Conservation (phyloP, 139 green algal genomes). For the Chlamydomonas schloesseri region DNA sequence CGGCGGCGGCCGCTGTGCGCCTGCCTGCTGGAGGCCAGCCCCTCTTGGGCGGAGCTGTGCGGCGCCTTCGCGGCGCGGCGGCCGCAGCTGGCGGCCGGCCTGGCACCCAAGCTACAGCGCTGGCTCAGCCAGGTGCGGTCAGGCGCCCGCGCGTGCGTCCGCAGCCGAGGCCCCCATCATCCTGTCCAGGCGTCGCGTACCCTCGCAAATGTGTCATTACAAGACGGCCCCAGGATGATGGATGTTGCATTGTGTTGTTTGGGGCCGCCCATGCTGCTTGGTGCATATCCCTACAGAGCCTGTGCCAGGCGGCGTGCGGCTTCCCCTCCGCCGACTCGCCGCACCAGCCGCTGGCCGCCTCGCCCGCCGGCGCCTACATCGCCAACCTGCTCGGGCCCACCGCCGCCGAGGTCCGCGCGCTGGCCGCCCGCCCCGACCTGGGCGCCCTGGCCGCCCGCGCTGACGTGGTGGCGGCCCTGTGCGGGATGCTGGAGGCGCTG, state of each 20-base stretch:
- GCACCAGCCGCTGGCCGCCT: too few relatives aligned
- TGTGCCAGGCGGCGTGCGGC: slow-evolving; percentile 14
- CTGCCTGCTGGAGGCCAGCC: slow-evolving; percentile 53
- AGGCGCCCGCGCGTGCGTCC: background rate
- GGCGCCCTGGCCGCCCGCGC: background rate
- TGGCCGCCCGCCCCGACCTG: slow-evolving; percentile 42
- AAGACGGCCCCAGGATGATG: too few relatives aligned
- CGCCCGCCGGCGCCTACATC: slow-evolving; percentile 31
- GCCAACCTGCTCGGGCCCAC: slow-evolving; percentile 39
- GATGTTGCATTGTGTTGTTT: too few relatives aligned
- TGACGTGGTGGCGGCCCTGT: slow-evolving; percentile 47
- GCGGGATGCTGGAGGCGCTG: slow-evolving; percentile 75
- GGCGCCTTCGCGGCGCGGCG: slow-evolving; percentile 52
- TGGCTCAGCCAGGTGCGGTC: slow-evolving; percentile 37
- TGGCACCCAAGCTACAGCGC: slow-evolving; percentile 62
- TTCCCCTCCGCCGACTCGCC: background rate
- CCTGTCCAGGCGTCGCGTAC: too few relatives aligned
- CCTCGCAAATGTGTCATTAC: too few relatives aligned
- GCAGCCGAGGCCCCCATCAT: too few relatives aligned
- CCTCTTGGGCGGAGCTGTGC: slow-evolving; percentile 68
- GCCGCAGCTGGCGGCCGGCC: slow-evolving; percentile 31
- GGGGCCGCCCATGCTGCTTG: too few relatives aligned
- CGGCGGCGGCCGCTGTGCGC: slow-evolving; percentile 51
- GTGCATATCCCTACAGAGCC: slow-evolving; percentile 10
- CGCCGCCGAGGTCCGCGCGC: slow-evolving; percentile 33